These are phyloP conservation scores for Trebouxia sp. DNA, from an alignment of 139 green algal species.

Conservation along the genomic window DNA sequence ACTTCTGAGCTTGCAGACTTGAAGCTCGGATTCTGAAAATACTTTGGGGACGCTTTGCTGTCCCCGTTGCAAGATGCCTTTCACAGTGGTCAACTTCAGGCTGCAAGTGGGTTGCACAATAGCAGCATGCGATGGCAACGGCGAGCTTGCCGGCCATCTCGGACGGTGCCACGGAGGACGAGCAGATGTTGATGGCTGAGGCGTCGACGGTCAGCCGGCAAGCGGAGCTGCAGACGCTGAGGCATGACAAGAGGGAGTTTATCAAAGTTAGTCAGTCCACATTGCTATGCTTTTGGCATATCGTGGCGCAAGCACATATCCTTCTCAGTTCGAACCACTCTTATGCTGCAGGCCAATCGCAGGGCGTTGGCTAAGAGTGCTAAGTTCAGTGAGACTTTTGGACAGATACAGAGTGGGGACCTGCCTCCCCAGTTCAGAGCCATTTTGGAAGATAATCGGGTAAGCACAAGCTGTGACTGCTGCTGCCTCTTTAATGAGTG, in stretches of 20 bases:
- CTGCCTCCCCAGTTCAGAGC: slow-evolving; percentile 27
- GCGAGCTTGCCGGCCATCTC: slow-evolving; percentile 58
- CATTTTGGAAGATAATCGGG: slow-evolving; percentile 37
- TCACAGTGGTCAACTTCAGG: not conserved
- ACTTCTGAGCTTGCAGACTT: no score
- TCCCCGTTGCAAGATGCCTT: not conserved
- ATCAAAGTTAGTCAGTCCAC: slow-evolving; percentile 18
- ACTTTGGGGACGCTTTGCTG: not conserved
- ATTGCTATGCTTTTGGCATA: not conserved
- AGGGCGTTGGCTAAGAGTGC: not conserved
- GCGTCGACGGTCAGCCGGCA: not conserved
- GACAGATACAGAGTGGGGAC: not conserved
- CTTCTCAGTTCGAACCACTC: no score
- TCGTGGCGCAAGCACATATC: not conserved
- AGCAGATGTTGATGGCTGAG: not conserved
- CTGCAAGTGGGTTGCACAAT: not conserved
- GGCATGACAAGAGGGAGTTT: slow-evolving; percentile 15
- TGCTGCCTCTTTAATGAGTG: not conserved
- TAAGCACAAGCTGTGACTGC: not conserved
- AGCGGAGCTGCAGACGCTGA: slow-evolving; percentile 23
- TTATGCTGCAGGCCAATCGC: slow-evolving; percentile 7
- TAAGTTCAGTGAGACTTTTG: slow-evolving; percentile 30
- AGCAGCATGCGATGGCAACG: slow-evolving; percentile 46
- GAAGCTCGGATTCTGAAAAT: no score
- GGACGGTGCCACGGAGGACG: slow-evolving; percentile 62